phyloP scores from a whole-genome alignment of 805 yeast genomes.

The Kodamaea neixiangensis region DNA sequence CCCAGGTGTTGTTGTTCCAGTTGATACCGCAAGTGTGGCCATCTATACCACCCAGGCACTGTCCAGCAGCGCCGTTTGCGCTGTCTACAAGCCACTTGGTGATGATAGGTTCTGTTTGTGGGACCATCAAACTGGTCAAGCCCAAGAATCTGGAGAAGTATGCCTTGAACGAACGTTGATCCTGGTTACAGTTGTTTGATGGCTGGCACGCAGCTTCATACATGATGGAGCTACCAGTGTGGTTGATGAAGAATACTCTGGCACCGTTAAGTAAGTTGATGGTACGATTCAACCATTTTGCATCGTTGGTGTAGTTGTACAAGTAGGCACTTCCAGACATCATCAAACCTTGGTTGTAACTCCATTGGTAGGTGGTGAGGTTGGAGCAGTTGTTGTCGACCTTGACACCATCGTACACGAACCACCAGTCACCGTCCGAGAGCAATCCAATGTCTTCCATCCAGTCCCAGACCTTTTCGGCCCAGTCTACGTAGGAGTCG shows the following conservation, averaged over 20 bases:
- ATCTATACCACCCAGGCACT: slow-evolving; percentile 80
- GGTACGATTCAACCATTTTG: slow-evolving; percentile 67
- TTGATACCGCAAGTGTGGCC: slow-evolving; percentile 79
- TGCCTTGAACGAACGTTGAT: slow-evolving; percentile 92
- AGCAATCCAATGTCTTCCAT: slow-evolving; percentile 37
- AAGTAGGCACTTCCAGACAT: slow-evolving; percentile 79
- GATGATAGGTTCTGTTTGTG: slow-evolving; percentile 52
- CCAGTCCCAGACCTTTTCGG: slow-evolving; percentile 48
- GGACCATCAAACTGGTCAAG: slow-evolving; percentile 69
- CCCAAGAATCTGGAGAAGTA: slow-evolving; percentile 76
- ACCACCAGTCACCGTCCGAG: slow-evolving; percentile 43
- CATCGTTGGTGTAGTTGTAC: slow-evolving; percentile 69
- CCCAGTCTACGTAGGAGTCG: slow-evolving; percentile 41
- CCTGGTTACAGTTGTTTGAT: slow-evolving; percentile 66
- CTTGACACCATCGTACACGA: slow-evolving; percentile 76
- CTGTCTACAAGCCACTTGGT: slow-evolving; percentile 42
- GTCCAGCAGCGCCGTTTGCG: slow-evolving; percentile 52
- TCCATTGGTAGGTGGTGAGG: slow-evolving; percentile 69
- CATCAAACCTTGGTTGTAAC: slow-evolving; percentile 82
- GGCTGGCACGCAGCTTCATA: slow-evolving; percentile 86
- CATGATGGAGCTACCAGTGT: slow-evolving; percentile 43
- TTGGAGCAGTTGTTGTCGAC: slow-evolving; percentile 60
- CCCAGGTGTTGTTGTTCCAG: slow-evolving; percentile 63
- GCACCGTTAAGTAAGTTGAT: slow-evolving; percentile 56
- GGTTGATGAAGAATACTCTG: slow-evolving; percentile 49